Conservation (phyloP, 139 green algal species). For the Trebouxia sp. region DNA sequence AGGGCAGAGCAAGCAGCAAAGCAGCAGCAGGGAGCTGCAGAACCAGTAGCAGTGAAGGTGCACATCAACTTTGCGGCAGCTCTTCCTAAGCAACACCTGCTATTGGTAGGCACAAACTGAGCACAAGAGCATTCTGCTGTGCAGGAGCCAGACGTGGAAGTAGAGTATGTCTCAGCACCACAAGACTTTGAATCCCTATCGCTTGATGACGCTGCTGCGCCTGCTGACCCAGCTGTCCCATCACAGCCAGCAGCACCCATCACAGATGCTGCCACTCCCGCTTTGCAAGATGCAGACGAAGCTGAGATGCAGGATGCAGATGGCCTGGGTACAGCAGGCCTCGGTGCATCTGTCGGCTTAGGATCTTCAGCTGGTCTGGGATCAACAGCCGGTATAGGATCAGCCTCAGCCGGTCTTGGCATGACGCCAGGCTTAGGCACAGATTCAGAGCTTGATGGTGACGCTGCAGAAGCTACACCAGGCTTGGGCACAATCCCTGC, state of each 20-base stretch:
- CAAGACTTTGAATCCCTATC: slow-evolving; percentile 42
- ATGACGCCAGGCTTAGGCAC: background rate
- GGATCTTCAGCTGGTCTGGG: background rate
- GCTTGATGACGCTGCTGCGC: background rate
- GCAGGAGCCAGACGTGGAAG: slow-evolving; percentile 48
- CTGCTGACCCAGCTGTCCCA: background rate
- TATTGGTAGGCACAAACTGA: background rate
- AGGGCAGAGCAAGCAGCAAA: background rate
- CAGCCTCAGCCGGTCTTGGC: slow-evolving; percentile 12
- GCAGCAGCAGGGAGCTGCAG: background rate
- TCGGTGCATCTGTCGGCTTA: background rate
- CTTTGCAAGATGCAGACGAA: background rate
- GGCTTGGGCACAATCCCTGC: background rate
- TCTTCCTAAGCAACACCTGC: background rate
- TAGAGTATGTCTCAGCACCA: slow-evolving; percentile 70
- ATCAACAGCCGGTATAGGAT: slow-evolving; percentile 6
- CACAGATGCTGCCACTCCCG: slow-evolving; percentile 1
- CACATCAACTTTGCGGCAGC: background rate
- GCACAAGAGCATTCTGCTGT: background rate
- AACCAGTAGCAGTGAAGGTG: slow-evolving; percentile 13
- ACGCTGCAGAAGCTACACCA: background rate
- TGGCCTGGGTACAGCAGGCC: background rate
- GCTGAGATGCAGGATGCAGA: slow-evolving; percentile 8
- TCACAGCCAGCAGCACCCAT: background rate
- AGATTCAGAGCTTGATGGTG: background rate